These are phyloP conservation scores for Alternaria atra DNA, from an alignment of 2,329 filamentous ascomycete genomes.

Conservation along the genomic window DNA sequence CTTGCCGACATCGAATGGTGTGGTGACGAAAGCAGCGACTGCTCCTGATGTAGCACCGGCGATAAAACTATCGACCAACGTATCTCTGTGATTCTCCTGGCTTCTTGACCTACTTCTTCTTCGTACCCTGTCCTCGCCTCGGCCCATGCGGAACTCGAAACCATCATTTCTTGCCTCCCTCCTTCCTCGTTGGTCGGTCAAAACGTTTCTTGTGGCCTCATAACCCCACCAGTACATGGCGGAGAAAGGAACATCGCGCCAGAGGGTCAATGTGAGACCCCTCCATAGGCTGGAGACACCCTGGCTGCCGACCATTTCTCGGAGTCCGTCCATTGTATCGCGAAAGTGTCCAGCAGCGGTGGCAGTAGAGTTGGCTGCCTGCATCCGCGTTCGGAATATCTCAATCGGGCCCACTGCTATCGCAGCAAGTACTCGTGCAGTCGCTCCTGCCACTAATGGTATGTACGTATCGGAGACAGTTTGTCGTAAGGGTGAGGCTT, in stretches of 20 bases:
- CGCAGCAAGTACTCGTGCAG: constrained; percentile 81
- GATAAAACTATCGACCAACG: constrained; percentile 87
- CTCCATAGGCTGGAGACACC: constrained; percentile 90
- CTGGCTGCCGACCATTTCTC: constrained; percentile 78
- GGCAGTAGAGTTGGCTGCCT: constrained; percentile 68
- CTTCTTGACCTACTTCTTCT: constrained; percentile 63
- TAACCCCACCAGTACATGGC: constrained; percentile 99
- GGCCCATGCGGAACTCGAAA: constrained; percentile 45
- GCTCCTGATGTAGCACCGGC: constrained; percentile 86
- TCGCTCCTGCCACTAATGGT: constrained; percentile 80
- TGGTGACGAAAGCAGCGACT: constrained; percentile 86
- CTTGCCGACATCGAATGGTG: constrained; percentile 97
- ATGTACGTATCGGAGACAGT: constrained; percentile 70
- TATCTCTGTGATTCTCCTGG: constrained; percentile 75
- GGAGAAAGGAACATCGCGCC: constrained; percentile 97
- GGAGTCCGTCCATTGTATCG: constrained; percentile 78
- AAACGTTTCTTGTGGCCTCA: constrained; percentile 76
- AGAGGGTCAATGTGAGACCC: constrained; percentile 87
- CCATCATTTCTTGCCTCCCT: constrained; percentile 47
- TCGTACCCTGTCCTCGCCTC: constrained; percentile 41
- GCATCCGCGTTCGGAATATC: constrained; percentile 91
- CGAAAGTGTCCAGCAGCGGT: constrained; percentile 72
- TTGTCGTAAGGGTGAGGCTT: constrained; percentile 73
- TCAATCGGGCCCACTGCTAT: constrained; percentile 89
- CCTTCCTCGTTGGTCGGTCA: constrained; percentile 73